These are phyloP conservation scores for Epicoccum nigrum DNA, from an alignment of 2,329 filamentous ascomycete species.

Conservation along the genomic window DNA sequence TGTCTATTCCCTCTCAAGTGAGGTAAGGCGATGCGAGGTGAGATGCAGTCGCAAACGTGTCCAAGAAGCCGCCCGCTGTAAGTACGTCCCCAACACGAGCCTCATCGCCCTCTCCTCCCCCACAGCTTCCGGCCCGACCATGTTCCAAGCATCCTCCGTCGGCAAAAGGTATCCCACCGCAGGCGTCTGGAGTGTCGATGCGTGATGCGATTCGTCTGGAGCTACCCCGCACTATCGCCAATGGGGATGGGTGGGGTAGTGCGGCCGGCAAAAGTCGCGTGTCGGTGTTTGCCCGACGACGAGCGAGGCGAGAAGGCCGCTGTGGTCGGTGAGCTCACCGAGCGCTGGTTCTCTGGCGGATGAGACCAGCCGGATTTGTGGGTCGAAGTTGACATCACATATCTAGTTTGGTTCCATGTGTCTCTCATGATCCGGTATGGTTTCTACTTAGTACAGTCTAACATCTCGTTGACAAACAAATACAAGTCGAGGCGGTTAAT, in stretches of 20 bases:
- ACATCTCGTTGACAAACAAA: too few relatives aligned
- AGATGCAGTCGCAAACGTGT: not conserved
- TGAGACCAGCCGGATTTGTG: too few relatives aligned
- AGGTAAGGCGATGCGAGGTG: too few relatives aligned
- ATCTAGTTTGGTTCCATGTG: too few relatives aligned
- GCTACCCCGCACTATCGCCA: constrained; percentile 28
- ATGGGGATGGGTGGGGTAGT: constrained; percentile 27
- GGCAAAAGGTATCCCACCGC: constrained; percentile 27
- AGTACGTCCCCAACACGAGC: constrained; percentile 9
- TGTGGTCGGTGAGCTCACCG: constrained; percentile 7
- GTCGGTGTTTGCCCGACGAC: constrained; percentile 26
- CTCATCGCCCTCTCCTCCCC: constrained; percentile 3
- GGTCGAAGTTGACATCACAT: too few relatives aligned
- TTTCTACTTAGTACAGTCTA: too few relatives aligned
- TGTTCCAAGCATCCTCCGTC: constrained; percentile 11
- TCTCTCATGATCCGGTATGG: too few relatives aligned
- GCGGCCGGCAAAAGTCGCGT: constrained; percentile 23
- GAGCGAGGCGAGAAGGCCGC: constrained; percentile 17
- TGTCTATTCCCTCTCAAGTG: too few relatives aligned
- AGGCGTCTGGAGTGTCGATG: not conserved
- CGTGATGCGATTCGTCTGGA: constrained; percentile 21
- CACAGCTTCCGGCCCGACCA: constrained; percentile 15
- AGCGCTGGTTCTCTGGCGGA: too few relatives aligned
- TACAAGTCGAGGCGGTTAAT: too few relatives aligned
- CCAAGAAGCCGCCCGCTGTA: constrained; percentile 1